A percentile compares a stretch with the other conserved stretches of the same genome.
Evolutionary conservation across 176 grass and related monocot genomes (phyloP).

Genomic region (Chloris gayana): DNA sequence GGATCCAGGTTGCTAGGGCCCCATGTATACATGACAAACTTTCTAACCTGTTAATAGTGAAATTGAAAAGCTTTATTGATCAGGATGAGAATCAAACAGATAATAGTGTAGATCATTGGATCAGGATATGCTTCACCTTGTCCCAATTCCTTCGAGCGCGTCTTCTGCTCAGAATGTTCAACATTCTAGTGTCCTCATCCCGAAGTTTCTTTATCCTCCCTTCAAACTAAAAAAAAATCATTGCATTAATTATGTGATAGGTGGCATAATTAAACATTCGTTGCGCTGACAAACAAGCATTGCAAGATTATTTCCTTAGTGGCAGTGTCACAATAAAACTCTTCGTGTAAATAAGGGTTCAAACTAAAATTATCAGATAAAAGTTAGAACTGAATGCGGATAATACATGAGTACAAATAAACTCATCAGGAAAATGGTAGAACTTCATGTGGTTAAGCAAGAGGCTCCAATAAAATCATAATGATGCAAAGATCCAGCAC

Average conservation of each 20-base stretch:
- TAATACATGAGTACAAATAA: neutral
- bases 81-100: constrained; percentile 9
- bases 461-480: neutral
- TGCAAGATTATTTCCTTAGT: neutral
- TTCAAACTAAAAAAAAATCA: constrained; percentile 62
- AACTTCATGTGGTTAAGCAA: neutral
- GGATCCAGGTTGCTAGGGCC: constrained; percentile 70
- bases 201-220: constrained; percentile 72
- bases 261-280: constrained; percentile 7
- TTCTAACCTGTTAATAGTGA: constrained; percentile 59
- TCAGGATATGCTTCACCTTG: constrained; percentile 67
- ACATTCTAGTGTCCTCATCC: constrained; percentile 72
- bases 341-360: neutral
- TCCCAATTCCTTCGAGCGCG: constrained; percentile 82
- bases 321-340: neutral
- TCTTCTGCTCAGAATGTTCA: constrained; percentile 59
- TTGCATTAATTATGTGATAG: constrained; percentile 14
- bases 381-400: neutral
- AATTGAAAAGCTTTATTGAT: constrained; percentile 22
- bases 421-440: neutral
- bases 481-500: constrained; percentile 10
- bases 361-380: neutral
- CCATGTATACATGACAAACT: constrained; percentile 99
- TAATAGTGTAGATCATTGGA: constrained; percentile 12
- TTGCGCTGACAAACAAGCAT: neutral